phyloP scores from a whole-genome alignment of 345 rosid species.

The Citrus trifoliata region DNA sequence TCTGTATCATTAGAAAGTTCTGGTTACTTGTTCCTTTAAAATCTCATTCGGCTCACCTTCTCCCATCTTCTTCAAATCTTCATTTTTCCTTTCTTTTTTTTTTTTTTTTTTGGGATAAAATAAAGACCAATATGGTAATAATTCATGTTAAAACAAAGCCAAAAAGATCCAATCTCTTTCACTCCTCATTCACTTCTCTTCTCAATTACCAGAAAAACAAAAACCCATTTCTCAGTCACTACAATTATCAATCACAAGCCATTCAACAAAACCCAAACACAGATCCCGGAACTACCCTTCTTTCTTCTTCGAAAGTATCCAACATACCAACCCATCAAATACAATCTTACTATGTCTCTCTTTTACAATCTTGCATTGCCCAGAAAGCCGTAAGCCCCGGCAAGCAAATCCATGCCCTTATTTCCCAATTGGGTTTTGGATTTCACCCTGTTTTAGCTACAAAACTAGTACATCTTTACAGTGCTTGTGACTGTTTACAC shows the following conservation, averaged over 20 bases:
- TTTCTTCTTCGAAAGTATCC: neutral
- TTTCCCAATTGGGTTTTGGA: slow-evolving; percentile 22
- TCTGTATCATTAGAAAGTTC: neutral
- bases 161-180: neutral
- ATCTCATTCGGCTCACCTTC: neutral
- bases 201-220: neutral
- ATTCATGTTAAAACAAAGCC: neutral
- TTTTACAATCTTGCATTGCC: slow-evolving; percentile 25
- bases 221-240: neutral
- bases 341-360: slow-evolving; percentile 4
- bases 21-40: neutral
- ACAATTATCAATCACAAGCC: neutral
- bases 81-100: neutral
- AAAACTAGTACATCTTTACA: slow-evolving; percentile 29
- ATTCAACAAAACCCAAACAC: neutral
- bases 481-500: slow-evolving; percentile 20
- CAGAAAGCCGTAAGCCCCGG: slow-evolving; percentile 23
- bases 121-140: neutral
- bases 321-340: neutral
- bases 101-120: neutral
- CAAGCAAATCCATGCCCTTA: slow-evolving; percentile 32
- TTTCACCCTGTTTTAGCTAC: slow-evolving; percentile 21
- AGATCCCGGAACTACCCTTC: neutral
- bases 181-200: neutral
- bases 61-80: neutral